Conservation (phyloP, 306 rosid genomes). For the Arachis hypogaea region DNA sequence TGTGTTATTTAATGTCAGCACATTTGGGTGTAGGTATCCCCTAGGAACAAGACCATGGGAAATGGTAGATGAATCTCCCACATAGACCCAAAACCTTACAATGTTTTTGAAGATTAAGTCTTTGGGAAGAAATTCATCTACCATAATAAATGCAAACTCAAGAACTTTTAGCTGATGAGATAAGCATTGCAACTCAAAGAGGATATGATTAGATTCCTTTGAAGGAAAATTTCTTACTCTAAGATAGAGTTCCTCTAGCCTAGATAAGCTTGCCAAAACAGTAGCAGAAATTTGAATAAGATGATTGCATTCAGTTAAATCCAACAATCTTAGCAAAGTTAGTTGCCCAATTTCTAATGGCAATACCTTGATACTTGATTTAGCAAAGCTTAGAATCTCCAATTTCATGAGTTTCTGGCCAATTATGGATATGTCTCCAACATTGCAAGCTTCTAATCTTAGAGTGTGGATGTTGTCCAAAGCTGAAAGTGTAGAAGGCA, state of each 20-base stretch:
- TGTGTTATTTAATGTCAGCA: neutral
- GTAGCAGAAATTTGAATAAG: slow-evolving; percentile 27
- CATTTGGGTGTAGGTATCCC: slow-evolving; percentile 33
- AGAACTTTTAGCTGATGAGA: slow-evolving; percentile 32
- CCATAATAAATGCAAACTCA: neutral
- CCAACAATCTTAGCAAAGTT: slow-evolving; percentile 25
- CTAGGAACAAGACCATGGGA: slow-evolving; percentile 9
- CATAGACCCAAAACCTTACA: slow-evolving; percentile 34
- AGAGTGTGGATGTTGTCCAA: slow-evolving; percentile 13
- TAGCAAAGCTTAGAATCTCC: slow-evolving; percentile 37
- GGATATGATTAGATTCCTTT: neutral
- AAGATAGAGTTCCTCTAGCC: slow-evolving; percentile 41
- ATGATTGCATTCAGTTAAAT: slow-evolving; percentile 34
- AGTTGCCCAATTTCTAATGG: slow-evolving; percentile 39
- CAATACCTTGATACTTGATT: slow-evolving; percentile 36
- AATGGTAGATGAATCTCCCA: neutral
- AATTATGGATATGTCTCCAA: slow-evolving; percentile 33
- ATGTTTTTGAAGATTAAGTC: slow-evolving; percentile 17
- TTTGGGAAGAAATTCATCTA: neutral
- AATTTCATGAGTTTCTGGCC: slow-evolving; percentile 28
- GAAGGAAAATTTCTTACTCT: slow-evolving; percentile 23
- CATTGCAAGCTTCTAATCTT: slow-evolving; percentile 32
- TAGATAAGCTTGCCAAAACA: slow-evolving; percentile 28
- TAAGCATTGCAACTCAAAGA: slow-evolving; percentile 24
- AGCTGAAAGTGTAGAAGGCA: neutral